Conservation (phyloP, 148 eudicot genomes). For the Chenopodium formosanum region DNA sequence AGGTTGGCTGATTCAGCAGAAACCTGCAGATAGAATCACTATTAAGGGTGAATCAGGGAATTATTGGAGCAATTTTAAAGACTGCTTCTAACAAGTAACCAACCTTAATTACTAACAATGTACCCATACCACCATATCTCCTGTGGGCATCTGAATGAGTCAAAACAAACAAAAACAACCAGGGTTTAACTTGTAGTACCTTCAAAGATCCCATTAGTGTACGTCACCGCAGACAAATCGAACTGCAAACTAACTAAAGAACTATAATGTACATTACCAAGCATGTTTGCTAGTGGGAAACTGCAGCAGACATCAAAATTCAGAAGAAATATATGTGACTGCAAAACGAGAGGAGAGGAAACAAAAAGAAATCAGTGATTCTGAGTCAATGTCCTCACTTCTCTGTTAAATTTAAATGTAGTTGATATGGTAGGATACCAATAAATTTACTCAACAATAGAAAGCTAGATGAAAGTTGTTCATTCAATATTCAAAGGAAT, state of each 20-base stretch:
- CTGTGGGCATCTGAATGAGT: conserved; percentile 62
- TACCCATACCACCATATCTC: conserved; percentile 82
- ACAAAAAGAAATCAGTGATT: conserved; percentile 11
- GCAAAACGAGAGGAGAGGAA: conserved; percentile 32
- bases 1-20: conserved; percentile 93
- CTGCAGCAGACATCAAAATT: conserved; percentile 74
- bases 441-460: background rate
- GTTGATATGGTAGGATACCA: background rate
- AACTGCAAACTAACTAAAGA: conserved; percentile 3
- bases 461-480: background rate
- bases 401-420: background rate
- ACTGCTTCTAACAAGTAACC: conserved; percentile 19
- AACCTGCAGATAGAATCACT: conserved; percentile 49
- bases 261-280: conserved; percentile 45
- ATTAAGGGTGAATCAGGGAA: background rate
- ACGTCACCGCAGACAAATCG: background rate
- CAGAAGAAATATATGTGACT: conserved; percentile 78
- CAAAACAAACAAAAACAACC: background rate
- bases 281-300: conserved; percentile 70
- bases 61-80: background rate
- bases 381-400: background rate
- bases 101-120: conserved; percentile 83
- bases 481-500: background rate
- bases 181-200: background rate
- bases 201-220: background rate